phyloP scores from a whole-genome alignment of 768 basidiomycete genomes.

The Tricholoma saponaceum region DNA sequence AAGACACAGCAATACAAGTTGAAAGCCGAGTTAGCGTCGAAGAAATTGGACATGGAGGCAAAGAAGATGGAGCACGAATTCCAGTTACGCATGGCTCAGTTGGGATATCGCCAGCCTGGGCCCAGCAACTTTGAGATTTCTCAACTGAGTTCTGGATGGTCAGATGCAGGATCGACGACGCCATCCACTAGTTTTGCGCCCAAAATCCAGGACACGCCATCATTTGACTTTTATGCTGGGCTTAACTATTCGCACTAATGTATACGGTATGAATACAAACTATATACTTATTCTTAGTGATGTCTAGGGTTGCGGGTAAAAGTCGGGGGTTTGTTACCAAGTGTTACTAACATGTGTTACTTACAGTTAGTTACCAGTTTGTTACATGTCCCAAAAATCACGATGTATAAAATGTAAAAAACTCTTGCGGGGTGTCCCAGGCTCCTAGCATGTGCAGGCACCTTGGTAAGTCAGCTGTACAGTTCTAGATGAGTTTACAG shows the following conservation, averaged over 20 bases:
- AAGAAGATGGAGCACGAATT: background rate
- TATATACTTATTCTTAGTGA: too few species aligned
- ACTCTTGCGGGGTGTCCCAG: too few species aligned
- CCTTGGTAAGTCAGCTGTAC: too few species aligned
- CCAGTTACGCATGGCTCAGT: background rate
- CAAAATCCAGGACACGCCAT: background rate
- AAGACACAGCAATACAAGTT: background rate
- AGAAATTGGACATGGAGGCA: background rate
- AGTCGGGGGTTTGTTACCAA: too few species aligned
- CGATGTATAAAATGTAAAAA: too few species aligned
- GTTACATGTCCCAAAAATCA: too few species aligned
- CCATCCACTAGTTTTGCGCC: background rate
- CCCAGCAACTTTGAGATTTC: background rate
- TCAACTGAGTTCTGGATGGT: background rate
- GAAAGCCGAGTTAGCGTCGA: background rate
- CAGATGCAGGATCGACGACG: background rate
- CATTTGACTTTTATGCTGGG: background rate
- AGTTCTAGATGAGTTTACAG: too few species aligned
- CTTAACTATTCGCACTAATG: background rate
- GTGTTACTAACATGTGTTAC: too few species aligned
- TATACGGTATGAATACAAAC: too few species aligned
- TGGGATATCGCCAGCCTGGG: background rate
- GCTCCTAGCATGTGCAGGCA: too few species aligned
- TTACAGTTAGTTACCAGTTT: too few species aligned
- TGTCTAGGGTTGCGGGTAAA: too few species aligned